Base-by-base conservation (phyloP, 305 asterid species). In the Fraxinus latifolia region DNA sequence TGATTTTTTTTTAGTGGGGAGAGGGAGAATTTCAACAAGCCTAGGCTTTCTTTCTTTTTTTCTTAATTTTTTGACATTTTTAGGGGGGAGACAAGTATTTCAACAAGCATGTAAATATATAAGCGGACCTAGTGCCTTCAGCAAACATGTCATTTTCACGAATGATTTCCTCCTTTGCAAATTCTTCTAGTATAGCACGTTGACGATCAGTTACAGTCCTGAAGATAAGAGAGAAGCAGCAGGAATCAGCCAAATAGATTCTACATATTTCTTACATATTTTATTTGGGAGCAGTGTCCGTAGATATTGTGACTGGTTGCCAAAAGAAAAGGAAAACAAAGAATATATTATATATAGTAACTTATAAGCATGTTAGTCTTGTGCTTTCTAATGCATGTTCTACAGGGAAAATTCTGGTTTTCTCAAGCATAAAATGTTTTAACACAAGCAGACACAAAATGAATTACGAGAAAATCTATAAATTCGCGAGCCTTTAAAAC, bases 131-230 rank as follows among this genome's bases (percentile, higher is more conserved):
- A 78, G 78, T 92, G 83, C 86, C 92, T 83, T 87, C 92, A 27
- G 84, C 75, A 36, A 88, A 88, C 83, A 79, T 62, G 85, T 80
- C 74, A 50, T 86, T 82, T 78, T 85, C 91, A 4, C 86, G 86
- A 68, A 74, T 78, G 74, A 88, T 85, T 89, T 90, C 96, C 88
- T 95, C 91, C 89, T 89, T 77, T 31, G 87, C 99, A 87, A 93
- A 91, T 87, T 93, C 99, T 85, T 93, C 98, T 39, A 95, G 88
- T 88, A 95, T 87, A 83, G 88, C 91, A 47, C 91, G 95, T 83
- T 93, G 99, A 8, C 87, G 88, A 77, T 91, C 94, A 77, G 80
- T 90, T 79, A 95, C 87, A 7, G 77, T 83, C 74, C 98, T 93
- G 93, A 71, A 87, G 80, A 84, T 27, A 33, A 67, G 78, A 62